Conservation (phyloP, 495 filamentous ascomycete genomes). For the Aspergillus nanangensis region DNA sequence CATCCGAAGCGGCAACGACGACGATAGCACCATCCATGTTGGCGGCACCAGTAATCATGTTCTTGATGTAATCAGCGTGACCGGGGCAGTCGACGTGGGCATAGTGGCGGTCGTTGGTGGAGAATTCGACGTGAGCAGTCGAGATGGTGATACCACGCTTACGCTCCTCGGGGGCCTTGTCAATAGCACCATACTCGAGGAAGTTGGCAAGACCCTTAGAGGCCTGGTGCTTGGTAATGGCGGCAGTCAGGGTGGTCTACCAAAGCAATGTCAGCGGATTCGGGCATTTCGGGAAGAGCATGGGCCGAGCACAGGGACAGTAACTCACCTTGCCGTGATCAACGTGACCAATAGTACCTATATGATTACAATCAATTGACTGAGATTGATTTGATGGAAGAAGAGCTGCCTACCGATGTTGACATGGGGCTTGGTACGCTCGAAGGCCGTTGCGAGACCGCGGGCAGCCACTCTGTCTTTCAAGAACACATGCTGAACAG, state of each 20-base stretch:
- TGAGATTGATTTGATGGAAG: neutral
- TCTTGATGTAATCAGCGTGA: constrained; percentile 99
- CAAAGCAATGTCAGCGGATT: constrained; percentile 19
- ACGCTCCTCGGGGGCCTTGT: constrained; percentile 98
- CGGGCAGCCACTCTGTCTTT: constrained; percentile 62
- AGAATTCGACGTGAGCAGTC: constrained; percentile 96
- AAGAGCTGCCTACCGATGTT: constrained; percentile 71
- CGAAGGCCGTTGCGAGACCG: constrained; percentile 72
- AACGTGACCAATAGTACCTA: constrained; percentile 97
- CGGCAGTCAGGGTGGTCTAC: constrained; percentile 96
- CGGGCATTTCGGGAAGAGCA: constrained; percentile 11
- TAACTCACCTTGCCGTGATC: constrained; percentile 91
- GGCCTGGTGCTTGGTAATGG: constrained; percentile 95
- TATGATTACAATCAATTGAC: constrained; percentile 8
- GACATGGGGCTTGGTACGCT: constrained; percentile 93
- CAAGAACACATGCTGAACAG: constrained; percentile 65
- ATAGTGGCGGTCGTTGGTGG: constrained; percentile 88
- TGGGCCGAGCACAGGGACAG: neutral
- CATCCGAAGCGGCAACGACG: constrained; percentile 96
- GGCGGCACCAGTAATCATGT: constrained; percentile 98
- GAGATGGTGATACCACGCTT: constrained; percentile 99
- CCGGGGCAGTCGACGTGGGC: constrained; percentile 99
- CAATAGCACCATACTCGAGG: constrained; percentile 94
- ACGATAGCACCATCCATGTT: constrained; percentile 98
- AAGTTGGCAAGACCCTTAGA: constrained; percentile 89